Evolutionary conservation across 352 stramenopile species (phyloP).

Genomic region (Discostella stelligera): DNA sequence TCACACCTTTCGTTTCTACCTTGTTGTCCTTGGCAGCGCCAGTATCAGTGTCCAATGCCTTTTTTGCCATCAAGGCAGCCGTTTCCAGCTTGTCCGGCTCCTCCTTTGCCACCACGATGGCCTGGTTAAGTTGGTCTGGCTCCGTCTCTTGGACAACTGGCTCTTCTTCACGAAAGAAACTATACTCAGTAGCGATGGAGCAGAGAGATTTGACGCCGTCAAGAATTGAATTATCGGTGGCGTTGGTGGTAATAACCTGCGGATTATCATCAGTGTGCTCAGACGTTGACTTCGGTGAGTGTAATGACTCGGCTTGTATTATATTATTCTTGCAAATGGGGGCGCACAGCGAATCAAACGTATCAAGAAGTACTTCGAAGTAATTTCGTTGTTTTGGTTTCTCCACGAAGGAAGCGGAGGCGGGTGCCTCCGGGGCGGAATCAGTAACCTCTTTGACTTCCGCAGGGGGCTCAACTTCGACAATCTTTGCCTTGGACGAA

Average conservation of each 20-base stretch:
- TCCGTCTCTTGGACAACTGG: neutral
- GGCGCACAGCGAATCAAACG: neutral
- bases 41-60: neutral
- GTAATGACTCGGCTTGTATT: neutral
- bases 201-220: neutral
- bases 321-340: neutral
- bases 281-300: neutral
- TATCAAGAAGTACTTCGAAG: neutral
- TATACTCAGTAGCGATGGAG: neutral
- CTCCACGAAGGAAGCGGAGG: neutral
- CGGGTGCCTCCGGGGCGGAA: neutral
- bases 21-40: neutral
- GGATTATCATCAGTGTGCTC: neutral
- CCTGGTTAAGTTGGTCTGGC: neutral
- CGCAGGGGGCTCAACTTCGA: neutral
- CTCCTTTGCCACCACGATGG: neutral
- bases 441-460: neutral
- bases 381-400: neutral
- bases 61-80: conserved; percentile 3
- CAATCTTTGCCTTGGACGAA: neutral
- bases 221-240: neutral
- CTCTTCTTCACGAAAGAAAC: neutral
- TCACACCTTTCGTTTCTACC: neutral
- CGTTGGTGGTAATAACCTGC: neutral
- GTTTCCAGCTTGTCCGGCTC: neutral